phyloP scores from a whole-genome alignment of 2,329 filamentous ascomycete species.

The Cercospora janseana region DNA sequence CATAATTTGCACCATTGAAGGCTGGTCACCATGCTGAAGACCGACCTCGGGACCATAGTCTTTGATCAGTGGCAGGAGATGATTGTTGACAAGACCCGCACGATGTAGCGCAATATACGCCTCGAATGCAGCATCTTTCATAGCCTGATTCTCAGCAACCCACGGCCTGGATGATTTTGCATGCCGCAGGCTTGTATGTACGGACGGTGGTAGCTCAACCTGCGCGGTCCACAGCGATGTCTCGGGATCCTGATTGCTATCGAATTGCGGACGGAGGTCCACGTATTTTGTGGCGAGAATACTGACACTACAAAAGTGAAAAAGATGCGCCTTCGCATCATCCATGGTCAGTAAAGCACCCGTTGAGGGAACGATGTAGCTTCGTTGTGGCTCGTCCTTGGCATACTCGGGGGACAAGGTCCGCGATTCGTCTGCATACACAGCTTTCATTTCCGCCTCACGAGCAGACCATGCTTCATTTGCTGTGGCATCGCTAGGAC shows the following conservation, averaged over 20 bases:
- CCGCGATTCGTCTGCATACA: constrained; percentile 65
- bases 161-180: constrained; percentile 57
- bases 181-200: constrained; percentile 62
- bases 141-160: constrained; percentile 68
- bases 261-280: constrained; percentile 67
- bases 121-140: constrained; percentile 78
- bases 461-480: constrained; percentile 61
- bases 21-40: constrained; percentile 28
- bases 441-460: constrained; percentile 69
- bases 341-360: constrained; percentile 69
- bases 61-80: constrained; percentile 65
- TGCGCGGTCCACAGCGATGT: constrained; percentile 50
- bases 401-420: constrained; percentile 41
- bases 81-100: constrained; percentile 70
- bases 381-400: constrained; percentile 43
- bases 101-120: constrained; percentile 70
- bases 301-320: constrained; percentile 70
- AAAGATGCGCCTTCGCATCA: constrained; percentile 71
- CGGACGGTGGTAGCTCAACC: constrained; percentile 68
- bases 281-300: constrained; percentile 60
- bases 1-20: constrained; percentile 28
- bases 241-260: constrained; percentile 41
- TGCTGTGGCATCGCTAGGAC: constrained; percentile 38
- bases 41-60: constrained; percentile 26
- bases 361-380: constrained; percentile 46